A percentile compares a stretch with the other conserved stretches of the same genome.
phyloP scores from a whole-genome alignment of 345 rosid genomes.

The Eucalyptus guilfoylei region DNA sequence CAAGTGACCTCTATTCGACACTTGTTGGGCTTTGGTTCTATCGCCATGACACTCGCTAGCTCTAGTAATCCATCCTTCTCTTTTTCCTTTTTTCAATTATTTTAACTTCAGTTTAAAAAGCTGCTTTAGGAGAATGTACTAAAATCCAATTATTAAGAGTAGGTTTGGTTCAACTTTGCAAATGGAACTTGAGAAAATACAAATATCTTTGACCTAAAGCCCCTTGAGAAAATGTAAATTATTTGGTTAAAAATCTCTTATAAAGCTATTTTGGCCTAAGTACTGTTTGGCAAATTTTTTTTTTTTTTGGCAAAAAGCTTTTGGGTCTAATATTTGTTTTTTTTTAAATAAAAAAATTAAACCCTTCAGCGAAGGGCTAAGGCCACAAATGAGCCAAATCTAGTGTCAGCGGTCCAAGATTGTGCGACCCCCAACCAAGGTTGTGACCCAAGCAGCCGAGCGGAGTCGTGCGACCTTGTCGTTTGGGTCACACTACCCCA shows the following conservation, averaged over 20 bases:
- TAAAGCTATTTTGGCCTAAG: too few relatives aligned
- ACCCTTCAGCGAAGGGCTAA: rapidly evolving
- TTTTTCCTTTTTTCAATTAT: background rate
- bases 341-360: too few relatives aligned
- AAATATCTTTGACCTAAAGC: too few relatives aligned
- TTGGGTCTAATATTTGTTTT: too few relatives aligned
- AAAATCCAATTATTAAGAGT: background rate
- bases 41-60: rapidly evolving
- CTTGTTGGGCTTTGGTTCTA: background rate
- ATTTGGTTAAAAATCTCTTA: too few relatives aligned
- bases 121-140: background rate
- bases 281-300: too few relatives aligned
- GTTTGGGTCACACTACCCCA: too few relatives aligned
- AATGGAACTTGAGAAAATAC: too few relatives aligned
- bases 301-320: too few relatives aligned
- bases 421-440: too few relatives aligned
- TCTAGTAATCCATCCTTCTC: background rate
- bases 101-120: background rate
- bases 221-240: too few relatives aligned
- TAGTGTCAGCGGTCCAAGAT: rapidly evolving
- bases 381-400: rapidly evolving
- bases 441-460: rapidly evolving
- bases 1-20: rapidly evolving
- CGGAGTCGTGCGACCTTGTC: rapidly evolving
- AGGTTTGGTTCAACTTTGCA: too few relatives aligned